A percentile compares a stretch with the other conserved stretches of the same genome.
These are phyloP conservation scores for Penicillium simplicissimum DNA, from an alignment of 495 filamentous ascomycete species.

Conservation along the genomic window DNA sequence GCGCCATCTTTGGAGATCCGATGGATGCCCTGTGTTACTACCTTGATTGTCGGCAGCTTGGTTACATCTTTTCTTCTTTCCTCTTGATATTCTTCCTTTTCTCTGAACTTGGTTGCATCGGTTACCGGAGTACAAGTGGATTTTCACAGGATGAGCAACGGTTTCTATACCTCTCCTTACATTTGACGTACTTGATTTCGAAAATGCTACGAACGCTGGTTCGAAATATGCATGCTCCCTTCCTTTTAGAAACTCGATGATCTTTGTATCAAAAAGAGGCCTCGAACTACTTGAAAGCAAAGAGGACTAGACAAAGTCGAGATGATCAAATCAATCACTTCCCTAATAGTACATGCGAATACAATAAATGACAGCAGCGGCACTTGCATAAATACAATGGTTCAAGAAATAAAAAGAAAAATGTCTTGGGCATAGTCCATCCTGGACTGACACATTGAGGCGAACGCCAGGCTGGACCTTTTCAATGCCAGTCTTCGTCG, in stretches of 20 bases:
- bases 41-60: constrained; percentile 18
- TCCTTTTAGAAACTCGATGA: too few species aligned
- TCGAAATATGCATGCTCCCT: not conserved
- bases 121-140: constrained; percentile 24
- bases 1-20: not conserved
- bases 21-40: constrained; percentile 28
- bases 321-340: constrained; percentile 5
- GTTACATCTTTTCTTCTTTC: not conserved
- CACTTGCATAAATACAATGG: constrained; percentile 17
- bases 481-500: not conserved
- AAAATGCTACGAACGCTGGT: constrained; percentile 1
- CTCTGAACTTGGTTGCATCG: constrained; percentile 22
- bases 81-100: constrained; percentile 11
- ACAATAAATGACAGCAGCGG: constrained; percentile 12
- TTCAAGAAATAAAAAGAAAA: constrained; percentile 8
- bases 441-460: not conserved
- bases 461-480: not conserved
- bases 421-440: not conserved
- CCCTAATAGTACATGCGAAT: constrained; percentile 23
- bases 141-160: constrained; percentile 15
- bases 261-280: not conserved
- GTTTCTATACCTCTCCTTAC: constrained; percentile 10
- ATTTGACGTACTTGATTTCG: not conserved
- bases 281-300: not conserved
- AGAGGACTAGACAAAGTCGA: constrained; percentile 3